Percentiles rank a stretch among this genome's conserved stretches.
Evolutionary conservation across 148 eudicot genomes (phyloP).

Genomic region (Suaeda aralocaspica): DNA sequence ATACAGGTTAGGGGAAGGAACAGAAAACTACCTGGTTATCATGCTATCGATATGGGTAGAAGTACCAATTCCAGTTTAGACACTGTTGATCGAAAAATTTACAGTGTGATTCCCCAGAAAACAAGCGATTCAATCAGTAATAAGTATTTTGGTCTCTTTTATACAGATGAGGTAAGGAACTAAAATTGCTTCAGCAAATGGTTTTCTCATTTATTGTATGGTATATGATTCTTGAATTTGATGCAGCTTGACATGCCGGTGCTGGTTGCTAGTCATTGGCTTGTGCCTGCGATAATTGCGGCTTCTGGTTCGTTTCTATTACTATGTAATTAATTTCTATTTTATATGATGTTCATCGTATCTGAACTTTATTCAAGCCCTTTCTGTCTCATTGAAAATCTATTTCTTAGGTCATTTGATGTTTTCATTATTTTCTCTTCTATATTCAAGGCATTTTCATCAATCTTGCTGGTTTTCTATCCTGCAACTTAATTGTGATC

Average conservation of each 20-base stretch:
- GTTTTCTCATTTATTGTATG: neutral
- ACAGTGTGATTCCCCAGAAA: constrained; percentile 24
- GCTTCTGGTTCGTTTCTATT: constrained; percentile 59
- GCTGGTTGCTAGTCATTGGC: constrained; percentile 77
- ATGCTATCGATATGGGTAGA: constrained; percentile 38
- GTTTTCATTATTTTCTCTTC: neutral
- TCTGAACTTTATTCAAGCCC: neutral
- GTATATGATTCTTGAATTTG: neutral
- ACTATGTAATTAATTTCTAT: neutral
- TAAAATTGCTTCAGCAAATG: neutral
- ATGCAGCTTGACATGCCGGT: constrained; percentile 80
- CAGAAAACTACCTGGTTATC: constrained; percentile 71
- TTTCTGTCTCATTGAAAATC: no score
- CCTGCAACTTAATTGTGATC: neutral
- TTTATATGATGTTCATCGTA: neutral
- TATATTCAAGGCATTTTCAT: neutral
- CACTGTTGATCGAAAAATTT: constrained; percentile 22
- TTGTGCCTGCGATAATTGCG: constrained; percentile 70
- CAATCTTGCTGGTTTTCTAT: neutral
- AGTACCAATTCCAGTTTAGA: constrained; percentile 49
- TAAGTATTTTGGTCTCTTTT: constrained; percentile 65
- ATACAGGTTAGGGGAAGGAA: constrained; percentile 64
- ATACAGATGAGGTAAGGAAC: constrained; percentile 62
- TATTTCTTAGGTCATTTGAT: no score
- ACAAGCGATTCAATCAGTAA: constrained; percentile 41